A percentile compares a stretch with the other conserved stretches of the same genome.
Evolutionary conservation across 2,329 filamentous ascomycete species (phyloP).

Genomic region (Neobulgaria alba): DNA sequence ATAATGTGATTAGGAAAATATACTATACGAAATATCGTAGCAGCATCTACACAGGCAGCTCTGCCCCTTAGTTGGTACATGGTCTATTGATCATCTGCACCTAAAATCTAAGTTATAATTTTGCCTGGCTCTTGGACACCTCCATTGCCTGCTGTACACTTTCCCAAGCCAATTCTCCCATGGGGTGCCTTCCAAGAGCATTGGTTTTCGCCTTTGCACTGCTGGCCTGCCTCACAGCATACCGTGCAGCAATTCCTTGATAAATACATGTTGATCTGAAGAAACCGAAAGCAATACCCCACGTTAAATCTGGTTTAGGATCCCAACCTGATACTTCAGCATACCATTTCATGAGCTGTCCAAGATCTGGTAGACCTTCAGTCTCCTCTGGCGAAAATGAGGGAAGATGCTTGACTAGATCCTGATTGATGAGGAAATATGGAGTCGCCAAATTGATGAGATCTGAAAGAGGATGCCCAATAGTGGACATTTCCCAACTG

Average conservation of each 20-base stretch:
- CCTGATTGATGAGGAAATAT: conserved; percentile 28
- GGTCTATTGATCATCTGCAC: not conserved
- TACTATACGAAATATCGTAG: no score
- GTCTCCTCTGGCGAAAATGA: conserved; percentile 39
- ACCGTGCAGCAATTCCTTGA: conserved; percentile 88
- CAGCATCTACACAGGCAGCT: not conserved
- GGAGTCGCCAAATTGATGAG: conserved; percentile 67
- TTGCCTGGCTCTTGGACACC: not conserved
- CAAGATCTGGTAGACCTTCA: conserved; percentile 42
- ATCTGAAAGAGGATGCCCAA: conserved; percentile 92
- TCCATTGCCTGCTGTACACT: conserved; percentile 43
- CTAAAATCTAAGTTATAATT: not conserved
- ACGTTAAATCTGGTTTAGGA: conserved; percentile 51
- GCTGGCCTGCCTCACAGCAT: conserved; percentile 79
- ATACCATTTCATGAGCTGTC: conserved; percentile 59
- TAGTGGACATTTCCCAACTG: conserved; percentile 94
- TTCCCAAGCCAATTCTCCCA: conserved; percentile 73
- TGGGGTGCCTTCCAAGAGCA: conserved; percentile 57
- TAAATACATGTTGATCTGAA: conserved; percentile 54
- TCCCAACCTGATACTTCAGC: conserved; percentile 62
- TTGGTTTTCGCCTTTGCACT: conserved; percentile 72
- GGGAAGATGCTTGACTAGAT: conserved; percentile 29
- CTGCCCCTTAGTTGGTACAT: not conserved
- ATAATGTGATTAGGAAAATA: no score
- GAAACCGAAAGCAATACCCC: conserved; percentile 54